Percentiles rank a stretch among this genome's conserved stretches.
These are phyloP conservation scores for Corinectria fuckeliana DNA, from an alignment of 2,329 filamentous ascomycete genomes.

Conservation along the genomic window DNA sequence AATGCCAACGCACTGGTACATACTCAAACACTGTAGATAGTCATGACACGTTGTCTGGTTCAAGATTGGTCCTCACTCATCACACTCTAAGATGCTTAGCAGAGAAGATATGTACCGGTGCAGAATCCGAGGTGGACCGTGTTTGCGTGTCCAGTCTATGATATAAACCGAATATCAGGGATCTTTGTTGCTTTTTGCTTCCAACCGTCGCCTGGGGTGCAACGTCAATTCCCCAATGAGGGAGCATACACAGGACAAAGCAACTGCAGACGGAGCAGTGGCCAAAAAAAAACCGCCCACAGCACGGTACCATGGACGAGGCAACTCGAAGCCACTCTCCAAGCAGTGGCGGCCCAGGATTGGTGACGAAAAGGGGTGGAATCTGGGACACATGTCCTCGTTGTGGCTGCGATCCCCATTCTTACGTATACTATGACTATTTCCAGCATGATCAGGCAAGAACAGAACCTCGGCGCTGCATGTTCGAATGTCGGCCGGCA, in stretches of 20 bases:
- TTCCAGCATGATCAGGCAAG: conserved; percentile 1
- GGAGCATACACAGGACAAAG: neutral
- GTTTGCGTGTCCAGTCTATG: conserved; percentile 4
- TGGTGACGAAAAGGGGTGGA: conserved; percentile 1
- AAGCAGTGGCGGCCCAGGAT: conserved; percentile 4
- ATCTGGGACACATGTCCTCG: conserved; percentile 1
- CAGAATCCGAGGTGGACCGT: conserved; percentile 6
- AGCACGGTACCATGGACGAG: neutral
- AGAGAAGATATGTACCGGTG: neutral
- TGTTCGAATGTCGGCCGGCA: neutral
- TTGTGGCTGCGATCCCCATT: conserved; percentile 7
- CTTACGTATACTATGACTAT: neutral
- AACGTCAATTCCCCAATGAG: conserved; percentile 6
- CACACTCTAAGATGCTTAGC: neutral
- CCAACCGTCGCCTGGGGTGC: conserved; percentile 4
- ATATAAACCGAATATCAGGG: conserved; percentile 13
- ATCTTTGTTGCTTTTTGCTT: conserved; percentile 14
- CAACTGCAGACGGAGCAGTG: neutral
- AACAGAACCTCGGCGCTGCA: conserved; percentile 2
- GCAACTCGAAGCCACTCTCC: neutral
- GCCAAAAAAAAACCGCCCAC: neutral
- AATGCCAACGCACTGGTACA: neutral
- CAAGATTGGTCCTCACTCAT: conserved; percentile 1
- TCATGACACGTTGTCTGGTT: neutral
- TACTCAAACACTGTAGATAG: no score